These are phyloP conservation scores for Vitellaria paradoxa DNA, from an alignment of 179 eudicot genomes.

Conservation along the genomic window DNA sequence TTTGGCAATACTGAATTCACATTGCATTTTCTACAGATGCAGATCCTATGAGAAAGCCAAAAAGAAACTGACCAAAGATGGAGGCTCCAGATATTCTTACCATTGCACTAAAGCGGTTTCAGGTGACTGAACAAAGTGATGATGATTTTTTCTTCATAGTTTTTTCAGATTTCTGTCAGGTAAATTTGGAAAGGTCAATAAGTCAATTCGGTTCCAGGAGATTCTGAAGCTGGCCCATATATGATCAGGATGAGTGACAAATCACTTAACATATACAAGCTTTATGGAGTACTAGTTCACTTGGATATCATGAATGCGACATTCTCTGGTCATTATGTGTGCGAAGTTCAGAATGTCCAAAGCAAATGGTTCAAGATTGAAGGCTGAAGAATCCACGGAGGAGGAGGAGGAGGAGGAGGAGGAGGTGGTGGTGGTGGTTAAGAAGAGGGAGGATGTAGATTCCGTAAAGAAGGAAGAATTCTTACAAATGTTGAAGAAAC, in stretches of 20 bases:
- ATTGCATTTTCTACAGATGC: conserved; percentile 50
- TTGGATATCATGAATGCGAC: conserved; percentile 83
- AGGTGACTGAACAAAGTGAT: conserved; percentile 36
- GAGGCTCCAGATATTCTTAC: conserved; percentile 96
- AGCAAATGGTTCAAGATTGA: conserved; percentile 38
- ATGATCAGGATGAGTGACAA: conserved; percentile 39
- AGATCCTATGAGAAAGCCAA: conserved; percentile 86
- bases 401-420: conserved; percentile 27
- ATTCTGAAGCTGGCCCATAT: conserved; percentile 31
- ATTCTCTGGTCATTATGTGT: conserved; percentile 83
- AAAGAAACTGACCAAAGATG: conserved; percentile 63
- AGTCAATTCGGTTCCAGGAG: conserved; percentile 58
- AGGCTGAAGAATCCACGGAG: conserved; percentile 26
- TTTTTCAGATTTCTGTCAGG: conserved; percentile 53
- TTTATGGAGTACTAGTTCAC: conserved; percentile 83
- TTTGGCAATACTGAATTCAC: background rate
- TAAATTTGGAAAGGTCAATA: conserved; percentile 85
- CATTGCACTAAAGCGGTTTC: conserved; percentile 79
- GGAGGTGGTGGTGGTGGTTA: conserved; percentile 11
- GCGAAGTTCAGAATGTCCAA: conserved; percentile 62
- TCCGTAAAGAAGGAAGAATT: conserved; percentile 18
- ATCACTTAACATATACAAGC: conserved; percentile 66
- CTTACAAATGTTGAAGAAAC: conserved; percentile 24
- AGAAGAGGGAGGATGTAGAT: background rate
- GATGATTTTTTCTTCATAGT: background rate